These are phyloP conservation scores for Magnusiomyces suaveolens DNA, from an alignment of 1,139 yeast genomes.

Conservation along the genomic window DNA sequence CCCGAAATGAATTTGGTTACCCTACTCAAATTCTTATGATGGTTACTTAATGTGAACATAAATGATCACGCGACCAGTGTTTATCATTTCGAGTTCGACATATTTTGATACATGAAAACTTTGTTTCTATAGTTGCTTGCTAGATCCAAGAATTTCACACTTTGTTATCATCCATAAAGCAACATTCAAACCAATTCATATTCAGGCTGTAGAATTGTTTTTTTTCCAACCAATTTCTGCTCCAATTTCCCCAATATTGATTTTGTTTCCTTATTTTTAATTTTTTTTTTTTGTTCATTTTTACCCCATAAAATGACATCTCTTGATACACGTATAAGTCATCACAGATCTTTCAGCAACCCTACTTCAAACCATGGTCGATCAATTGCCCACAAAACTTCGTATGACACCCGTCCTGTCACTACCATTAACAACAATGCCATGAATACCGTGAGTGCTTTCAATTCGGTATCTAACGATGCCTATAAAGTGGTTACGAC, in stretches of 20 bases:
- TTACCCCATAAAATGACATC: neutral
- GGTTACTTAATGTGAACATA: neutral
- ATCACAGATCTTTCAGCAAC: neutral
- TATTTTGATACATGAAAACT: neutral
- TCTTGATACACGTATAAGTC: neutral
- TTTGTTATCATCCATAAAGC: too few species aligned
- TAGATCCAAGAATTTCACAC: neutral
- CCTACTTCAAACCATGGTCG: neutral
- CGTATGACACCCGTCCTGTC: neutral
- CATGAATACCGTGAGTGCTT: neutral
- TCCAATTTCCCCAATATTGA: neutral
- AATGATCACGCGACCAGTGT: neutral
- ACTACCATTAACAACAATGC: neutral
- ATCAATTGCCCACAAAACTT: neutral
- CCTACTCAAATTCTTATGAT: neutral
- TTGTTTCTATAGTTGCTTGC: neutral
- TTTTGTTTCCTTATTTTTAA: neutral
- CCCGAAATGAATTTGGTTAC: neutral
- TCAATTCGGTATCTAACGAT: neutral
- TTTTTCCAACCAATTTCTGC: neutral
- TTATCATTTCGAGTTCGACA: neutral
- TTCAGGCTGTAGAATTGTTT: neutral
- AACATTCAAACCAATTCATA: neutral
- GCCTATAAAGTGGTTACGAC: constrained; percentile 1
- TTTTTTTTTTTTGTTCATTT: neutral